phyloP scores from a whole-genome alignment of 2,329 filamentous ascomycete species.

The Penicillium decumbens region DNA sequence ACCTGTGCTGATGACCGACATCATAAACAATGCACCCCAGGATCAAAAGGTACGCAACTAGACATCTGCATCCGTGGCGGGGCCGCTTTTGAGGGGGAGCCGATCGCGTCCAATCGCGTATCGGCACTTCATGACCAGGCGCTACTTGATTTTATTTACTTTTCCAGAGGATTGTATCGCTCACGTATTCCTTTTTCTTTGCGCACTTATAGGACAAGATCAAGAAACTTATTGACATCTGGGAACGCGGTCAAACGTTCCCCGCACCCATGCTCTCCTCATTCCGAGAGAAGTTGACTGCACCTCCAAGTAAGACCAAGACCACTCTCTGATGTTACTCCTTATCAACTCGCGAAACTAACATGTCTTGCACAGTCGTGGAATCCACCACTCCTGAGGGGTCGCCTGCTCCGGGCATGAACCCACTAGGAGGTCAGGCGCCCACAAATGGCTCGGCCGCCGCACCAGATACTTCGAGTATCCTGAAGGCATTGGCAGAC shows the following conservation, averaged over 20 bases:
- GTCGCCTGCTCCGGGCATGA: slow-evolving; percentile 46
- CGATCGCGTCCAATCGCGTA: not conserved
- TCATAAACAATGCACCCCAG: slow-evolving; percentile 77
- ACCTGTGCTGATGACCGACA: slow-evolving; percentile 91
- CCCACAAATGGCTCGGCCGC: slow-evolving; percentile 26
- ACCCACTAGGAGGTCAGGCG: slow-evolving; percentile 31
- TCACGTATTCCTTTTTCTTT: slow-evolving; percentile 48
- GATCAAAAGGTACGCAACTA: slow-evolving; percentile 90
- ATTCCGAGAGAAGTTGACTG: slow-evolving; percentile 75
- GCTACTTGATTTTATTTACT: not conserved
- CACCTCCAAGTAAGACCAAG: slow-evolving; percentile 60
- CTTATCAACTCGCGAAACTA: slow-evolving; percentile 20
- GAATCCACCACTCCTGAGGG: slow-evolving; percentile 65
- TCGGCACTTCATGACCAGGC: not conserved
- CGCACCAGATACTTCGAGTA: slow-evolving; percentile 57
- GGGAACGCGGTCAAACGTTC: slow-evolving; percentile 94
- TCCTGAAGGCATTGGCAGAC: slow-evolving; percentile 73
- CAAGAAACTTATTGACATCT: slow-evolving; percentile 91
- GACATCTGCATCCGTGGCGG: slow-evolving; percentile 30
- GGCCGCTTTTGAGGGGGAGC: slow-evolving; percentile 7
- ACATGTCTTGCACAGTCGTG: slow-evolving; percentile 47
- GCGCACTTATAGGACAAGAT: slow-evolving; percentile 79
- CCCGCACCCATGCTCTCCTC: slow-evolving; percentile 70
- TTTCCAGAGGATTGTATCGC: slow-evolving; percentile 39
- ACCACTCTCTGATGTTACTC: slow-evolving; percentile 4